A percentile compares a stretch with the other conserved stretches of the same genome.
These are phyloP conservation scores for Trichoderma gamsii DNA, from an alignment of 495 filamentous ascomycete genomes.

Conservation along the genomic window DNA sequence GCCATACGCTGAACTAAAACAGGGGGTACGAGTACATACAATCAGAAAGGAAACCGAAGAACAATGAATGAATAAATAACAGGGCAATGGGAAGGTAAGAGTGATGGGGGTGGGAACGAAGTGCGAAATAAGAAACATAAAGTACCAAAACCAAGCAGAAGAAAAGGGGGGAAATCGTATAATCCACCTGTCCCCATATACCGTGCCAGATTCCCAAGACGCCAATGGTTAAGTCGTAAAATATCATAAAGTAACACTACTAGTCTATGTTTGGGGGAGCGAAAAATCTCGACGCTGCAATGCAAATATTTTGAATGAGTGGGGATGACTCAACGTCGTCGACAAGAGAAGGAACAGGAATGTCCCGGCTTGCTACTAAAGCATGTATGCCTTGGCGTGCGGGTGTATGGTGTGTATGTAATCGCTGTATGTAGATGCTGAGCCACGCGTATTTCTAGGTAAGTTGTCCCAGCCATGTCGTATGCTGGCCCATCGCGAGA, in stretches of 20 bases:
- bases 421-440: background rate
- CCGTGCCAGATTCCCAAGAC: background rate
- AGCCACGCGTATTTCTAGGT: too few species aligned
- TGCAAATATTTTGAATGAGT: background rate
- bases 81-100: background rate
- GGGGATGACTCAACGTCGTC: background rate
- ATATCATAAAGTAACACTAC: constrained; percentile 4
- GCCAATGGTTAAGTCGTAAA: background rate
- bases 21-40: background rate
- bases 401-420: background rate
- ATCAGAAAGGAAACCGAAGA: background rate
- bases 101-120: background rate
- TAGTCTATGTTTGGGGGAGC: constrained; percentile 6
- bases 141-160: background rate
- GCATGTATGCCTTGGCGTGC: background rate
- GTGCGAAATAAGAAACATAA: background rate
- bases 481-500: too few species aligned
- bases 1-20: constrained; percentile 3
- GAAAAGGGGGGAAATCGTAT: background rate
- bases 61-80: background rate
- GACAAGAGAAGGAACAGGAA: background rate
- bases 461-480: too few species aligned
- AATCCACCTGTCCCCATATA: background rate
- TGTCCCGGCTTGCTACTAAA: background rate
- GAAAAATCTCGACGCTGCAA: background rate